Evolutionary conservation across 352 stramenopile species (phyloP).

Genomic region (Phytophthora sp.): DNA sequence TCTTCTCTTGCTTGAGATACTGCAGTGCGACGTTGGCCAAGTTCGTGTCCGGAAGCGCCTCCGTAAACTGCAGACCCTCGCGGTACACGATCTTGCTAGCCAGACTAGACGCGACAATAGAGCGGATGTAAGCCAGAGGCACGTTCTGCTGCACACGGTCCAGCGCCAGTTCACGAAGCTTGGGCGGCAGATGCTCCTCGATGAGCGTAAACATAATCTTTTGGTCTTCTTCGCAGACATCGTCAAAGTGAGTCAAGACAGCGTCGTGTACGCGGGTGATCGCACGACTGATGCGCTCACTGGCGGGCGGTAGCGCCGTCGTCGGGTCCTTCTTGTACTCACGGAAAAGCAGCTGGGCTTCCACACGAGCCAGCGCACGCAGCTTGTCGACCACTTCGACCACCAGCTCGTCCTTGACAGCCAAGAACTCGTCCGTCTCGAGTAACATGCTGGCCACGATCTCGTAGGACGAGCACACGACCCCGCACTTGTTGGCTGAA

Average conservation of each 20-base stretch:
- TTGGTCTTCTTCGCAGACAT: constrained; percentile 87
- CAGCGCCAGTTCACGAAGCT: constrained; percentile 93
- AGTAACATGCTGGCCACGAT: constrained; percentile 95
- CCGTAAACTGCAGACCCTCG: constrained; percentile 96
- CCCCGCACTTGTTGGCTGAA: constrained; percentile 91
- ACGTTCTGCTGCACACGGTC: constrained; percentile 93
- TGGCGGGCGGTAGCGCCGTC: constrained; percentile 90
- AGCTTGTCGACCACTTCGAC: constrained; percentile 96
- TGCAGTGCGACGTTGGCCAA: constrained; percentile 92
- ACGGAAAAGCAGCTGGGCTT: constrained; percentile 98
- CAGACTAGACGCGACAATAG: constrained; percentile 95
- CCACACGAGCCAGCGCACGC: constrained; percentile 90
- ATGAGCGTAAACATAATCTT: constrained; percentile 85
- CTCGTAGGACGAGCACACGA: constrained; percentile 87
- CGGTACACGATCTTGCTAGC: constrained; percentile 98
- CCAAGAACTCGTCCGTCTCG: constrained; percentile 96
- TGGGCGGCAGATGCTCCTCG: constrained; percentile 93
- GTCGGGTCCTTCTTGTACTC: constrained; percentile 94
- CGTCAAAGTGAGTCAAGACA: constrained; percentile 91
- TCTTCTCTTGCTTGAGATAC: constrained; percentile 96
- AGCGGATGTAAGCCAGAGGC: constrained; percentile 96
- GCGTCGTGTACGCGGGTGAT: constrained; percentile 98
- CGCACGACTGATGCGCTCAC: constrained; percentile 94
- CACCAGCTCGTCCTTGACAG: constrained; percentile 95
- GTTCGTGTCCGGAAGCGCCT: constrained; percentile 91